Evolutionary conservation across 1,284 basidiomycete species (phyloP).

Genomic region (Boletus mariae): DNA sequence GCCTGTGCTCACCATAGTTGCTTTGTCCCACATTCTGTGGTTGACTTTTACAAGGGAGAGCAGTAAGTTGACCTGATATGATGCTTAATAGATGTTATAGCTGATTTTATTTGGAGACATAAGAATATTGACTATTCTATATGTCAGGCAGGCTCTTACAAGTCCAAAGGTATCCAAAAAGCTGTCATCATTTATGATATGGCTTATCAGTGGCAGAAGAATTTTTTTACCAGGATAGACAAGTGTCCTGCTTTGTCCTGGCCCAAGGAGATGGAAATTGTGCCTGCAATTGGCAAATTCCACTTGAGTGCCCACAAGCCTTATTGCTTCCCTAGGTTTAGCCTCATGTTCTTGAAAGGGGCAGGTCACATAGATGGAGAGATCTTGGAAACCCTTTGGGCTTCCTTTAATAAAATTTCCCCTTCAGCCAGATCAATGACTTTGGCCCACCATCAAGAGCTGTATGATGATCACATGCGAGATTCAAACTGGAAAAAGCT

Average conservation of each 20-base stretch:
- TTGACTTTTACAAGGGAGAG: no score
- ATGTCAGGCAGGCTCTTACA: slow-evolving; percentile 8
- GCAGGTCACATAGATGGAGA: not conserved
- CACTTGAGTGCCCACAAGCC: not conserved
- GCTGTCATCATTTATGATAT: slow-evolving; percentile 17
- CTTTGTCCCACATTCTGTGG: no score
- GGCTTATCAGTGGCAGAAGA: slow-evolving; percentile 11
- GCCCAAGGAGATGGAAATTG: not conserved
- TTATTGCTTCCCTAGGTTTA: not conserved
- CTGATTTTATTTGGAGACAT: not conserved
- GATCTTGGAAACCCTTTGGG: not conserved
- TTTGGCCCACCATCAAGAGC: not conserved
- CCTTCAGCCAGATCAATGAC: not conserved
- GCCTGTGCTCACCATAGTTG: no score
- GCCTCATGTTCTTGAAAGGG: not conserved
- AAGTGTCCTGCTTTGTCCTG: not conserved
- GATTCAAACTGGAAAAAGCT: not conserved
- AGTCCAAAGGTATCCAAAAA: slow-evolving; percentile 1
- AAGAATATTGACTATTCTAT: slow-evolving; percentile 20
- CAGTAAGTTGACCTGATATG: no score
- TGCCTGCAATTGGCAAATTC: not conserved
- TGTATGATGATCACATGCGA: not conserved
- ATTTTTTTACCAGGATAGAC: not conserved
- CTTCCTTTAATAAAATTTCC: not conserved
- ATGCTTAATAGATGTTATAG: no score